phyloP scores from a whole-genome alignment of 2,329 filamentous ascomycete genomes.

The Beauveria caledonica region DNA sequence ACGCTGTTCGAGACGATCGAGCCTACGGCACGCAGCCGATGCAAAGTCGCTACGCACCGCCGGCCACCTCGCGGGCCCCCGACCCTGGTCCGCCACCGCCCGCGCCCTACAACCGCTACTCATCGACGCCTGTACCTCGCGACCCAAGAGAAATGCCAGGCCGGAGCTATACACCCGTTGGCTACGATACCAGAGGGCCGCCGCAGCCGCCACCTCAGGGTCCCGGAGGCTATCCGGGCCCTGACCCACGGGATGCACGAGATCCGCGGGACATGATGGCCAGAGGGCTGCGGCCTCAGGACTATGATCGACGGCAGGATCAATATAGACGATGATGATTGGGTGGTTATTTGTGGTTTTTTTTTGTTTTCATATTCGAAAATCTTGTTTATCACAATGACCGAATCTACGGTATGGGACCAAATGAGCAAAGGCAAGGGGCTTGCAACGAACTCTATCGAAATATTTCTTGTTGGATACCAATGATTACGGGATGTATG shows the following conservation, averaged over 20 bases:
- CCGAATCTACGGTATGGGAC: neutral
- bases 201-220: conserved; percentile 18
- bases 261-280: conserved; percentile 34
- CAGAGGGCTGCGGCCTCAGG: conserved; percentile 36
- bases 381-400: neutral
- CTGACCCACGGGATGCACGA: conserved; percentile 22
- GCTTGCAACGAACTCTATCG: neutral
- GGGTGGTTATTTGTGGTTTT: neutral
- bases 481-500: neutral
- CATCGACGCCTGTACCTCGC: conserved; percentile 33
- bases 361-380: neutral
- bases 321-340: conserved; percentile 33
- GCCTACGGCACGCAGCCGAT: conserved; percentile 27
- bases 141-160: conserved; percentile 33
- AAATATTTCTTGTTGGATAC: conserved; percentile 3
- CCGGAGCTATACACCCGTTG: conserved; percentile 38
- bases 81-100: conserved; percentile 31
- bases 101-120: conserved; percentile 36
- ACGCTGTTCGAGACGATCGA: conserved; percentile 31
- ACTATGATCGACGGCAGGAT: conserved; percentile 37
- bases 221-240: conserved; percentile 14
- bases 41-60: conserved; percentile 27
- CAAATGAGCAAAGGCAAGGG: neutral
- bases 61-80: conserved; percentile 29
- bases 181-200: conserved; percentile 33